A percentile compares a stretch with the other conserved stretches of the same genome.
Conservation (phyloP, 2,329 filamentous ascomycete species). For the Epichloe bromicola region DNA sequence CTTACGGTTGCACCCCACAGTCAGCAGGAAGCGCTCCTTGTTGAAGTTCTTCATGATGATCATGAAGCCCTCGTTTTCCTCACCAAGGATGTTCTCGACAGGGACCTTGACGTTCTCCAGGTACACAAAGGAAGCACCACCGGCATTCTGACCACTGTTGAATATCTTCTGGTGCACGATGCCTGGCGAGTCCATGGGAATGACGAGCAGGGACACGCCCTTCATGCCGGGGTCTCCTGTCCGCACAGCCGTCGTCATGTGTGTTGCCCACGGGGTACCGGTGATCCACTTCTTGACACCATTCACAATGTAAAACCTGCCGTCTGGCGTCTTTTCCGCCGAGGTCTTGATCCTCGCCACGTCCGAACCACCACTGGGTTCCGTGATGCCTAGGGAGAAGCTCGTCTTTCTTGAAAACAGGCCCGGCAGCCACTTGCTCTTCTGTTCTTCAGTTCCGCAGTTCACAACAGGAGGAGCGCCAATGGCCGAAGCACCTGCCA, state of each 20-base stretch:
- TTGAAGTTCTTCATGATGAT: constrained; percentile 47
- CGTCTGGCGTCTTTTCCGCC: constrained; percentile 31
- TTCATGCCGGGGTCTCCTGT: constrained; percentile 39
- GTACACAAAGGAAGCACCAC: constrained; percentile 43
- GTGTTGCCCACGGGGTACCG: constrained; percentile 45
- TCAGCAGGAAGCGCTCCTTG: constrained; percentile 44
- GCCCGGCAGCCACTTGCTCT: constrained; percentile 42
- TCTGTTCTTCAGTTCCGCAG: constrained; percentile 38
- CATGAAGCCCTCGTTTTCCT: constrained; percentile 41
- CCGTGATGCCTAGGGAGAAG: constrained; percentile 53
- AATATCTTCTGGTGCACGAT: constrained; percentile 38
- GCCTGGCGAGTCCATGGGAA: constrained; percentile 36
- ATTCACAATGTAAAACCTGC: constrained; percentile 46
- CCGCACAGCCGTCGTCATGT: constrained; percentile 48
- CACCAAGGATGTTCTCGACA: constrained; percentile 25
- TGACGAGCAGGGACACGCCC: constrained; percentile 45
- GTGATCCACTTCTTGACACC: constrained; percentile 60
- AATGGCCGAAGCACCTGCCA: constrained; percentile 48
- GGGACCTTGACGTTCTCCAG: constrained; percentile 44
- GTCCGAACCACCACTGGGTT: constrained; percentile 49
- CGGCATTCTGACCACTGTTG: constrained; percentile 55
- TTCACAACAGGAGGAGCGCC: constrained; percentile 51
- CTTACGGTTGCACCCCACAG: constrained; percentile 42
- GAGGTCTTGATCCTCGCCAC: constrained; percentile 51
- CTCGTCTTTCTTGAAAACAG: constrained; percentile 45